Evolutionary conservation across 2,329 filamentous ascomycete genomes (phyloP).

Genomic region (Phoma sp.): DNA sequence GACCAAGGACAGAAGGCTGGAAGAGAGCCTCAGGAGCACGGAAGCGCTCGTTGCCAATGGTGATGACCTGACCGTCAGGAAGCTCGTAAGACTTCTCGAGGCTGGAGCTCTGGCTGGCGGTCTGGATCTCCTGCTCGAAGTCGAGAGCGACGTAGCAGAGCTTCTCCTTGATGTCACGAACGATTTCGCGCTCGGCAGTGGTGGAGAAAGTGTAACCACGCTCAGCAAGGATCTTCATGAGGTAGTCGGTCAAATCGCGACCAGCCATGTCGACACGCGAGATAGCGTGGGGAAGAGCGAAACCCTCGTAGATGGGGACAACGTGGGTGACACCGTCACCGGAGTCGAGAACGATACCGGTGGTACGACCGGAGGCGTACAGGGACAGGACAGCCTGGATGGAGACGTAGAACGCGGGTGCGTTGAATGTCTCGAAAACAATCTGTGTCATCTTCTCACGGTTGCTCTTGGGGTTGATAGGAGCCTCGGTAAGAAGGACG

Average conservation of each 20-base stretch:
- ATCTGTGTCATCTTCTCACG: slow-evolving; percentile 99
- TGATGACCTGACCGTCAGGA: slow-evolving; percentile 99
- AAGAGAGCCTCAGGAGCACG: slow-evolving; percentile 99
- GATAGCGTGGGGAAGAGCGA: slow-evolving; percentile 99
- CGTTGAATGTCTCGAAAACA: slow-evolving; percentile 99
- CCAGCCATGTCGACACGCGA: slow-evolving; percentile 99
- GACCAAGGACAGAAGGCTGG: slow-evolving; percentile 97
- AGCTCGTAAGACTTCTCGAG: slow-evolving; percentile 99
- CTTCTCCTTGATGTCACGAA: slow-evolving; percentile 99
- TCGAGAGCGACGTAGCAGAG: slow-evolving; percentile 99
- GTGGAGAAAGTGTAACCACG: slow-evolving; percentile 99
- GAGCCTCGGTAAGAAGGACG: slow-evolving; percentile 97
- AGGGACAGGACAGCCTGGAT: slow-evolving; percentile 99
- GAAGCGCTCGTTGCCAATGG: slow-evolving; percentile 99
- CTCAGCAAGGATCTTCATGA: slow-evolving; percentile 99
- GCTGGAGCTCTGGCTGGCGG: slow-evolving; percentile 96
- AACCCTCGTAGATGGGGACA: slow-evolving; percentile 99
- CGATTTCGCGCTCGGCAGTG: slow-evolving; percentile 99
- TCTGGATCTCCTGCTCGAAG: slow-evolving; percentile 99
- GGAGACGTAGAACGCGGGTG: slow-evolving; percentile 99
- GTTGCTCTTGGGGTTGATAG: slow-evolving; percentile 99
- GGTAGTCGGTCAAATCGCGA: slow-evolving; percentile 99
- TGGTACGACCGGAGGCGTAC: slow-evolving; percentile 99
- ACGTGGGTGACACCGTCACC: slow-evolving; percentile 99
- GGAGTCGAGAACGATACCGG: slow-evolving; percentile 99